Conservation (phyloP, 2,329 filamentous ascomycete genomes). For the Pyrenochaeta sp. region DNA sequence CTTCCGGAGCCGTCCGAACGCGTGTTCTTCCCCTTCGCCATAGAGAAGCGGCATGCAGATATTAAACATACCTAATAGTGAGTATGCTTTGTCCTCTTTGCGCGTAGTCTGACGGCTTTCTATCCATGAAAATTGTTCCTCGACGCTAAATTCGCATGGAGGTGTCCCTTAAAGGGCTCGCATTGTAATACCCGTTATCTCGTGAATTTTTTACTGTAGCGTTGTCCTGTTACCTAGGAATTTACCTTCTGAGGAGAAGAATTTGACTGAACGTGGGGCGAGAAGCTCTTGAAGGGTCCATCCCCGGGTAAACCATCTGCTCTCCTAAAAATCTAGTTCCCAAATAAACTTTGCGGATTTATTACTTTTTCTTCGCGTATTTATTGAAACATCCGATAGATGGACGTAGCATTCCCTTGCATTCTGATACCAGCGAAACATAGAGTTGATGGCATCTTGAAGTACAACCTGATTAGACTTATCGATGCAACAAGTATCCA, state of each 20-base stretch:
- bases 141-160: slow-evolving; percentile 20
- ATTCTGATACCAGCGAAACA: slow-evolving; percentile 3
- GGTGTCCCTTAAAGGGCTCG: slow-evolving; percentile 5
- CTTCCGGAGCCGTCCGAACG: too few species aligned
- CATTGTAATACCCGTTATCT: slow-evolving; percentile 19
- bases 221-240: not conserved
- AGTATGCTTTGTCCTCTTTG: too few species aligned
- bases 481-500: not conserved
- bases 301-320: not conserved
- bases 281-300: not conserved
- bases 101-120: too few species aligned
- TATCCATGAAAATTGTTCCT: slow-evolving; percentile 12
- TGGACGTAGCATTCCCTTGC: not conserved
- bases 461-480: not conserved
- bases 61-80: too few species aligned
- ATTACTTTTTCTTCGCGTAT: not conserved
- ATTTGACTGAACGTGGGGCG: slow-evolving; percentile 1
- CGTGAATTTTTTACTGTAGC: slow-evolving; percentile 10
- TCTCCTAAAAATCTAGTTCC: slow-evolving; percentile 3
- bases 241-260: slow-evolving; percentile 4
- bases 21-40: too few species aligned
- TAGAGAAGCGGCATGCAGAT: too few species aligned
- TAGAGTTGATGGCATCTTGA: slow-evolving; percentile 7
- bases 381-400: not conserved
- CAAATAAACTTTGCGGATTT: not conserved